A percentile compares a stretch with the other conserved stretches of the same genome.
These are phyloP conservation scores for Atkinsonella hypoxylon DNA, from an alignment of 2,329 filamentous ascomycete species.

Conservation along the genomic window DNA sequence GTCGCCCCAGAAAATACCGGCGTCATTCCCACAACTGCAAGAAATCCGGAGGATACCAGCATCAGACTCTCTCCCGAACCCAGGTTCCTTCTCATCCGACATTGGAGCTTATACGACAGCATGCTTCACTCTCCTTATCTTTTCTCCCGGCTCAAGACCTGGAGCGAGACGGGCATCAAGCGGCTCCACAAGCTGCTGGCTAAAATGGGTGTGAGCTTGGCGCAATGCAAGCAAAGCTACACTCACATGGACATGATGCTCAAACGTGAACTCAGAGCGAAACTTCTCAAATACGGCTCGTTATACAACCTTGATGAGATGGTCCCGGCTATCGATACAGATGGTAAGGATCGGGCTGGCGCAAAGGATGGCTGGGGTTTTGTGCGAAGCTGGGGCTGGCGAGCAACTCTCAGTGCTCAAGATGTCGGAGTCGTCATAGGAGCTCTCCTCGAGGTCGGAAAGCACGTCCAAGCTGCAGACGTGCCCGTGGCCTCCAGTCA, in stretches of 20 bases:
- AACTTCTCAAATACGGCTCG: constrained; percentile 81
- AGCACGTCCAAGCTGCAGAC: constrained; percentile 29
- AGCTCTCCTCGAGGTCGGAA: constrained; percentile 85
- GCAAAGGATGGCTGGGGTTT: constrained; percentile 94
- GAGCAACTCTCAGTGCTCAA: constrained; percentile 81
- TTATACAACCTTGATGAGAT: constrained; percentile 90
- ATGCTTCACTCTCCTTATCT: constrained; percentile 97
- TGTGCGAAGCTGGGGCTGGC: constrained; percentile 95
- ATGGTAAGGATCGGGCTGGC: constrained; percentile 55
- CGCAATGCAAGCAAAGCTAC: constrained; percentile 90
- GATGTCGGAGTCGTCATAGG: constrained; percentile 91
- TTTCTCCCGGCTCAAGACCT: constrained; percentile 82
- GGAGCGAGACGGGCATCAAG: constrained; percentile 82
- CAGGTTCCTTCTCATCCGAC: constrained; percentile 79
- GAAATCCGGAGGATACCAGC: constrained; percentile 80
- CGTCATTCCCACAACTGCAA: constrained; percentile 80
- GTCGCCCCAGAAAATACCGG: constrained; percentile 56
- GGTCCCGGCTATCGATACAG: constrained; percentile 66
- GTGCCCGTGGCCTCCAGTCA: constrained; percentile 19
- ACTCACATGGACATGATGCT: constrained; percentile 98
- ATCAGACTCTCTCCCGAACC: constrained; percentile 91
- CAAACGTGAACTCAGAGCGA: constrained; percentile 74
- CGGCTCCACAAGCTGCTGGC: constrained; percentile 86
- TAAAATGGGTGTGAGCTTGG: constrained; percentile 93
- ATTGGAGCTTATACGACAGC: constrained; percentile 96